These are phyloP conservation scores for Xylaria hypoxylon DNA, from an alignment of 2,329 filamentous ascomycete species.

Conservation along the genomic window DNA sequence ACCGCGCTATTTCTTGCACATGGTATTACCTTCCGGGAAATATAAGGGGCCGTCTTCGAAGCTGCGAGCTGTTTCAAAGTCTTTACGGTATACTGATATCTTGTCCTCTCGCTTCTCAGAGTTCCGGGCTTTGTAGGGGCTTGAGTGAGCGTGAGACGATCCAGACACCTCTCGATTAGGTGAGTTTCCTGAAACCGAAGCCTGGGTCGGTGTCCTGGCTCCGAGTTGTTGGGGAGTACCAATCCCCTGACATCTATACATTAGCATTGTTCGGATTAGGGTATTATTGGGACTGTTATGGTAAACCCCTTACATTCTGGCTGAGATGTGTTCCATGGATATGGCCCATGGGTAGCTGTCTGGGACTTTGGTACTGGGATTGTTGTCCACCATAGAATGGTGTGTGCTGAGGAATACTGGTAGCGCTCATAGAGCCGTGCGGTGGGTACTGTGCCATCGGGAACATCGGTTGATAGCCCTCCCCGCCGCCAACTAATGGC, in stretches of 20 bases:
- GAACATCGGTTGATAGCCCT: not conserved
- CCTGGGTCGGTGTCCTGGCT: not conserved
- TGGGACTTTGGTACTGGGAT: not conserved
- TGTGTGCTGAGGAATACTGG: not conserved
- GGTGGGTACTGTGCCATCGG: not conserved
- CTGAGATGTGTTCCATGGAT: not conserved
- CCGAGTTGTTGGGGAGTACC: not conserved
- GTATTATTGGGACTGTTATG: not conserved
- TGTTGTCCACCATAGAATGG: not conserved
- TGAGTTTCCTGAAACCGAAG: not conserved
- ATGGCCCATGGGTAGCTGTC: not conserved
- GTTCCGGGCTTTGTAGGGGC: not conserved
- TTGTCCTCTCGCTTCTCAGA: not conserved
- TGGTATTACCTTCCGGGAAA: not conserved
- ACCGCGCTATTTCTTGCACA: not conserved
- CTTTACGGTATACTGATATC: not conserved
- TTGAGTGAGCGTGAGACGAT: not conserved
- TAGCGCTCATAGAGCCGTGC: not conserved
- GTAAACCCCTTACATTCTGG: not conserved
- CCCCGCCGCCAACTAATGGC: not conserved
- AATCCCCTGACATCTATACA: not conserved
- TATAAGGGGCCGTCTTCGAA: constrained; percentile 8
- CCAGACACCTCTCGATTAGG: not conserved
- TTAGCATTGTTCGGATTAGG: not conserved
- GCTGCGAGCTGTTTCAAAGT: constrained; percentile 12